These are phyloP conservation scores for Crassisporium funariophilum DNA, from an alignment of 768 basidiomycete species.

Conservation along the genomic window DNA sequence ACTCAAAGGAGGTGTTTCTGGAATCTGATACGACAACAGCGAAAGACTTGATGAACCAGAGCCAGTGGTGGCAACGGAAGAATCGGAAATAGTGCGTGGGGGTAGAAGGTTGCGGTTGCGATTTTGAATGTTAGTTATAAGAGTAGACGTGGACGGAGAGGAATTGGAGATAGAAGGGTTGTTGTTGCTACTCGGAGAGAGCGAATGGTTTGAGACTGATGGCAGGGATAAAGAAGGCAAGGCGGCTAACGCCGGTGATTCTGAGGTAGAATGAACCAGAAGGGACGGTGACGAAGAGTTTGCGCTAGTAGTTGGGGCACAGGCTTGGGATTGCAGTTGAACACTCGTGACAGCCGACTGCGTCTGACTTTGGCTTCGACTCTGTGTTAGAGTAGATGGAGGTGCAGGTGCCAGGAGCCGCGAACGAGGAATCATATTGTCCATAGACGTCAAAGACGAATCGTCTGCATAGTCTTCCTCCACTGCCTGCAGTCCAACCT, in stretches of 20 bases:
- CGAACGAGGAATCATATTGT: conserved; percentile 3
- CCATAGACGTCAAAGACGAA: conserved; percentile 21
- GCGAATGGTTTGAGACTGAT: not conserved
- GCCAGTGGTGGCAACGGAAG: conserved; percentile 14
- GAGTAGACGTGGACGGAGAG: conserved; percentile 12
- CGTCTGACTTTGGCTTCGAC: conserved; percentile 9
- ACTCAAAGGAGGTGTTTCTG: conserved; percentile 20
- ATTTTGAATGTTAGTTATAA: conserved; percentile 12
- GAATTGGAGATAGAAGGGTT: conserved; percentile 2
- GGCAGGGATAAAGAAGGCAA: not conserved
- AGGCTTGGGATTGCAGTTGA: conserved; percentile 19
- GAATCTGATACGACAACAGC: conserved; percentile 22
- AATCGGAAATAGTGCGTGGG: conserved; percentile 19
- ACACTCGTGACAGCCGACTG: conserved; percentile 14
- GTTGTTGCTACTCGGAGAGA: conserved; percentile 5
- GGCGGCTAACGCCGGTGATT: conserved; percentile 3
- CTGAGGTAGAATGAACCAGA: conserved; percentile 5
- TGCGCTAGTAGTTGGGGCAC: conserved; percentile 6
- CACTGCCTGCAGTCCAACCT: conserved; percentile 1
- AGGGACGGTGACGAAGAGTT: conserved; percentile 10
- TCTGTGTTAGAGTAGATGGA: not conserved
- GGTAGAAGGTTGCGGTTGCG: conserved; percentile 19
- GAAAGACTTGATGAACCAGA: conserved; percentile 18
- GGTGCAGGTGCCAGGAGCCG: not conserved
- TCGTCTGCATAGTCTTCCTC: conserved; percentile 4